Evolutionary conservation across 139 green algal genomes (phyloP).

Genomic region (Micractinium sp.): DNA sequence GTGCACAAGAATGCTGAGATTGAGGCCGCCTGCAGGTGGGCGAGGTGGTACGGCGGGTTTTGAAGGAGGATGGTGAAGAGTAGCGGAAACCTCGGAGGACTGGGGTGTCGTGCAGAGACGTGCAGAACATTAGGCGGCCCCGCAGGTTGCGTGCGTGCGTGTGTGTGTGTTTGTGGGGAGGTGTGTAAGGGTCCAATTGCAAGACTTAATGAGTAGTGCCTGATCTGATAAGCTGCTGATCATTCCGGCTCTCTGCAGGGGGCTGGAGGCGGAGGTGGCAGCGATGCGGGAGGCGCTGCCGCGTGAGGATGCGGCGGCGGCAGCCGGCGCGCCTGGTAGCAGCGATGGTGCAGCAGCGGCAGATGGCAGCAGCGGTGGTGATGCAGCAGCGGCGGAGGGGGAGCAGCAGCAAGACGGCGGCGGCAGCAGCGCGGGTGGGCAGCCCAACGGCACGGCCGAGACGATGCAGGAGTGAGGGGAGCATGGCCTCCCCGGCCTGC

Average conservation of each 20-base stretch:
- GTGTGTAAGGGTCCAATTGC: too few relatives aligned
- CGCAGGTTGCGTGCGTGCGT: too few relatives aligned
- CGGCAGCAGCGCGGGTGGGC: too few relatives aligned
- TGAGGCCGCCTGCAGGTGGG: constrained; percentile 50
- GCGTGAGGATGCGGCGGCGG: neutral
- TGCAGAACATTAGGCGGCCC: too few relatives aligned
- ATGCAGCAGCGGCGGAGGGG: neutral
- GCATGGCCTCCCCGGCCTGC: neutral
- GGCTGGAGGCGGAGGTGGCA: constrained; percentile 16
- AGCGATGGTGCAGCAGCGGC: neutral
- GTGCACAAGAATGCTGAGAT: constrained; percentile 76
- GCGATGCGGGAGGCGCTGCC: constrained; percentile 27
- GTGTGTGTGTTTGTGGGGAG: too few relatives aligned
- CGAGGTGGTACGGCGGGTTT: too few relatives aligned
- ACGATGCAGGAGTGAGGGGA: constrained; percentile 3
- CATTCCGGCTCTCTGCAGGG: neutral
- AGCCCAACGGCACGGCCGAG: neutral
- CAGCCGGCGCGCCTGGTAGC: neutral
- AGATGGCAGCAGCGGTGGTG: neutral
- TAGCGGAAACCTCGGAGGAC: too few relatives aligned
- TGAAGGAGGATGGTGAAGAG: too few relatives aligned
- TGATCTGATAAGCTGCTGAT: too few relatives aligned
- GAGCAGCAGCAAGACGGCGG: neutral
- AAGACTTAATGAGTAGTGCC: too few relatives aligned
- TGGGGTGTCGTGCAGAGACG: too few relatives aligned